These are phyloP conservation scores for Fragaria vesca DNA, from an alignment of 306 rosid species.

Conservation along the genomic window DNA sequence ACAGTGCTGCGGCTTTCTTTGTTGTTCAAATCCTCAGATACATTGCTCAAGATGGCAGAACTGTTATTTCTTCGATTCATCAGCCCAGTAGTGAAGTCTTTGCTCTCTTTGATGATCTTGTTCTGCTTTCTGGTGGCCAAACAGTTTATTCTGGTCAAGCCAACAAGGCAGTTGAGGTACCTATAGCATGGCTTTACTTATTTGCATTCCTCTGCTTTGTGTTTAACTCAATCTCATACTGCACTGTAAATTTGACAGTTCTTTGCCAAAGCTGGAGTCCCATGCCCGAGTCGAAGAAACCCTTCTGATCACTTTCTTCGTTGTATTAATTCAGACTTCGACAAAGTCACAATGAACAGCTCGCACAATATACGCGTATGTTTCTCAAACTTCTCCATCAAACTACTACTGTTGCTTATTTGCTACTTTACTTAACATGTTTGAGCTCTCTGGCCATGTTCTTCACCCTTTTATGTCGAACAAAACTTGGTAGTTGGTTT, in stretches of 20 bases:
- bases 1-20: conserved; percentile 91
- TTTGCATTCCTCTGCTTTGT: not conserved
- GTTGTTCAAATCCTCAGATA: conserved; percentile 74
- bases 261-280: conserved; percentile 81
- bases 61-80: conserved; percentile 82
- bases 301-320: conserved; percentile 97
- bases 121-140: conserved; percentile 82
- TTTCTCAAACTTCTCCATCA: not conserved
- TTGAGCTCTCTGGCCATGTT: not conserved
- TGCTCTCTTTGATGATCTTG: conserved; percentile 89
- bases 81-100: conserved; percentile 96
- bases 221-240: not conserved
- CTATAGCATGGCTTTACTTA: not conserved
- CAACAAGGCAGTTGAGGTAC: conserved; percentile 69
- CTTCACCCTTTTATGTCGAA: not conserved
- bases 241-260: conserved; percentile 41
- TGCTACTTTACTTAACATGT: not conserved
- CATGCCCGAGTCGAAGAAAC: conserved; percentile 86
- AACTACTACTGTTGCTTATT: not conserved
- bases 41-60: conserved; percentile 75
- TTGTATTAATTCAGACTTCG: conserved; percentile 87
- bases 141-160: conserved; percentile 75
- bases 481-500: not conserved
- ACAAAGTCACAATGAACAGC: conserved; percentile 48
- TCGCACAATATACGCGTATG: conserved; percentile 48